Evolutionary conservation across 1,139 yeast genomes (phyloP), one percentile per base, ranked within the genome.

Genomic region (Kurtzmaniella quercitrusa): DNA sequence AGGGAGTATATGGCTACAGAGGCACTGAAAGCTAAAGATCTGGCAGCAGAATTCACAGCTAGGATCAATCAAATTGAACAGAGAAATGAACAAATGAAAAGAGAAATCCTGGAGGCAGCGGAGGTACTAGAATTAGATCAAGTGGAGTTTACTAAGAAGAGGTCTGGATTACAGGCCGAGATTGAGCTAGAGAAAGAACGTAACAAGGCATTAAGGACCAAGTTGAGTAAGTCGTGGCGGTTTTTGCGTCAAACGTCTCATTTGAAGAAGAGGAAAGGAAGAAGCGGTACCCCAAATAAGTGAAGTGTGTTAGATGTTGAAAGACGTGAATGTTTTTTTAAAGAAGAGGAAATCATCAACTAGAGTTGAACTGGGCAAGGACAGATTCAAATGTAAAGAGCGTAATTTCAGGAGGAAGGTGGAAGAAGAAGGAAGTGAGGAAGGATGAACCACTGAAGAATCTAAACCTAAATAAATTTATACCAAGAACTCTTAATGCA

Each of bases 1-100:
- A 77, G 73, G 46, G 77, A 69, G 43, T 89, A 86, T 58, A 84
- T 85, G 79, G 63, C 70, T 9, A 70, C 69, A 34, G 95, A 90
- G 59, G 77, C 81, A 44, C 72, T 71, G 41, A 77, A 82, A 48
- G 88, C 94, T 0, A 57, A 68, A 2, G 62, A 66, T 6, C 77
- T 91, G 0, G 76, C 80, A 0, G 62, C 60, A 6, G 88, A 81
- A 14, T 77, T 86, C 0, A 60, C 64, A 2, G 52, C 55, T 1
- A 77, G 75, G 43, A 67, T 78, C 6, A 58, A 54, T 3, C 60
- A 55, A 2, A 52, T 71, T n/a, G 56, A 62, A 37, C 55, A 54
- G 0, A 63, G 61, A 31, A 54, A 48, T 36, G 45, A 39, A 8
- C 46, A 47, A 7, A 45, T 53, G 41, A 65, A 66, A 43, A 56